These are phyloP conservation scores for Yarrowia sp. DNA, from an alignment of 805 yeast species.

Conservation along the genomic window DNA sequence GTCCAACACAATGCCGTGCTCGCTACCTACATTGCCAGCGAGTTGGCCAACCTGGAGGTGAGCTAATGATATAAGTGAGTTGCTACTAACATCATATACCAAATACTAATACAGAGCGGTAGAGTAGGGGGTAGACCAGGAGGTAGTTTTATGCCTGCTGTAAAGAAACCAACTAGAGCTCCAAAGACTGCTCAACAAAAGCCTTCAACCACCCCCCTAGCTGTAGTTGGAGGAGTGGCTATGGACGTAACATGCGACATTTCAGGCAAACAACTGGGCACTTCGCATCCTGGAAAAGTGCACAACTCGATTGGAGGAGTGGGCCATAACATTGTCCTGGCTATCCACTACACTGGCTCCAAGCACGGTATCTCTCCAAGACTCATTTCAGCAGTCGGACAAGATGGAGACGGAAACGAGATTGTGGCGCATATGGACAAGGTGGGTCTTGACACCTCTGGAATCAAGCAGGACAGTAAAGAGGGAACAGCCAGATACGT, in stretches of 20 bases:
- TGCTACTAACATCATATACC: not conserved
- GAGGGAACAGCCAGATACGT: conserved; percentile 72
- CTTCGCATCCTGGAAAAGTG: conserved; percentile 76
- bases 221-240: conserved; percentile 78
- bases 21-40: conserved; percentile 71
- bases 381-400: conserved; percentile 67
- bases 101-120: conserved; percentile 22
- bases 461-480: conserved; percentile 50
- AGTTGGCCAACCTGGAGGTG: conserved; percentile 54
- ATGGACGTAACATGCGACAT: conserved; percentile 68
- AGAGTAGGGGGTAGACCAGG: not conserved
- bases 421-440: conserved; percentile 46
- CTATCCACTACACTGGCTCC: conserved; percentile 55
- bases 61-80: conserved; percentile 42
- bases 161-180: not conserved
- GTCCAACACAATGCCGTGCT: conserved; percentile 76
- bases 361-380: conserved; percentile 47
- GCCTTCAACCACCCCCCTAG: conserved; percentile 31
- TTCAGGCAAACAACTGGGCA: conserved; percentile 49
- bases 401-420: conserved; percentile 53
- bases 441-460: conserved; percentile 50
- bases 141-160: conserved; percentile 5
- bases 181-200: not conserved
- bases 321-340: conserved; percentile 78
- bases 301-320: conserved; percentile 78